Evolutionary conservation across 768 basidiomycete genomes (phyloP).

Genomic region (Tephrocybe sp.): DNA sequence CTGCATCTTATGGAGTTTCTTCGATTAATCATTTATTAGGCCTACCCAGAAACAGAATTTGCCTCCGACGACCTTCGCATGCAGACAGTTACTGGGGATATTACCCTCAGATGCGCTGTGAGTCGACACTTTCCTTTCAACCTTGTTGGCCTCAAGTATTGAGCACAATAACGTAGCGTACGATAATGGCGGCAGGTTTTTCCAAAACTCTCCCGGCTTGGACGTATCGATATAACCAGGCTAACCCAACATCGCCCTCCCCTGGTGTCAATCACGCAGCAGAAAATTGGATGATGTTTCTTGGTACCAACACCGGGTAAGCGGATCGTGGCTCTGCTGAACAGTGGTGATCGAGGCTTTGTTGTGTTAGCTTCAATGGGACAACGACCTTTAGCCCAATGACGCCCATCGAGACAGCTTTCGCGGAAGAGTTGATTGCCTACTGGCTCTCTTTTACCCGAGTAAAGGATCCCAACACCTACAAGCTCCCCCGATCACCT

Average conservation of each 20-base stretch:
- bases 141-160: background rate
- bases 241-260: constrained; percentile 39
- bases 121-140: constrained; percentile 18
- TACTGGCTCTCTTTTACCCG: constrained; percentile 70
- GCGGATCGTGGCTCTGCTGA: constrained; percentile 6
- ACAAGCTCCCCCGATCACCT: constrained; percentile 50
- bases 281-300: constrained; percentile 71
- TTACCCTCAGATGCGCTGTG: constrained; percentile 50
- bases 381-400: constrained; percentile 17
- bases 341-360: background rate
- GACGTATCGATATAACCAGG: constrained; percentile 61
- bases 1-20: background rate
- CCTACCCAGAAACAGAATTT: constrained; percentile 43
- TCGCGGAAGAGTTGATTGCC: constrained; percentile 57
- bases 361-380: constrained; percentile 14
- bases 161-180: constrained; percentile 31
- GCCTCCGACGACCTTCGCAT: constrained; percentile 37
- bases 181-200: constrained; percentile 43
- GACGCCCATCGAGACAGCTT: constrained; percentile 44
- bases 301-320: constrained; percentile 58
- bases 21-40: constrained; percentile 16
- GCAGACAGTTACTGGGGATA: constrained; percentile 49
- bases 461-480: constrained; percentile 50
- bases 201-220: constrained; percentile 35
- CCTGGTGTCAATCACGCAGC: constrained; percentile 45